Evolutionary conservation across 345 rosid species (phyloP).

Genomic region (Viola odorata): DNA sequence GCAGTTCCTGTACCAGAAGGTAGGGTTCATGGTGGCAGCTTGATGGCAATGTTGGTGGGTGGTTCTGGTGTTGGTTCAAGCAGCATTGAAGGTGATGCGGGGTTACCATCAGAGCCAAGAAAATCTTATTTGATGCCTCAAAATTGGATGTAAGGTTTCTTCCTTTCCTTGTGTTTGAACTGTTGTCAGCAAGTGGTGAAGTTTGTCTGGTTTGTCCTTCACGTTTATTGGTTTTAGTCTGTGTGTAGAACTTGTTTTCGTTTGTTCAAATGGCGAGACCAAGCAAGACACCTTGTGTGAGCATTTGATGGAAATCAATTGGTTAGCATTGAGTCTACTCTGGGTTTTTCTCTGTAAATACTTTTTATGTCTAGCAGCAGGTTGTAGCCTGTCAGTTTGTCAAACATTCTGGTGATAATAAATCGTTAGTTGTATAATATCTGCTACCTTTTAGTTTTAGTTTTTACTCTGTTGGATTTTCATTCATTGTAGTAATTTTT

Average conservation of each 20-base stretch:
- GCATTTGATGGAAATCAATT: slow-evolving; percentile 14
- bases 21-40: slow-evolving; percentile 93
- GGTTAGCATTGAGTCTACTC: slow-evolving; percentile 27
- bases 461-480: too few species aligned
- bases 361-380: slow-evolving; percentile 10
- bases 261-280: slow-evolving; percentile 14
- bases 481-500: too few species aligned
- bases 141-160: slow-evolving; percentile 45
- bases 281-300: neutral
- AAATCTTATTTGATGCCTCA: slow-evolving; percentile 24
- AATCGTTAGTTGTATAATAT: slow-evolving; percentile 11
- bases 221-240: slow-evolving; percentile 13
- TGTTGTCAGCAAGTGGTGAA: slow-evolving; percentile 6
- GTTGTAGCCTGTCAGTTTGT: slow-evolving; percentile 29
- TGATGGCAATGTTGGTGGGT: slow-evolving; percentile 62
- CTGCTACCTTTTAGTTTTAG: too few species aligned
- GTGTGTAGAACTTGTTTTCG: slow-evolving; percentile 16
- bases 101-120: slow-evolving; percentile 21
- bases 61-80: slow-evolving; percentile 39
- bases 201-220: slow-evolving; percentile 10
- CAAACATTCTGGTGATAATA: slow-evolving; percentile 38
- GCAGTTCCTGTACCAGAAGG: slow-evolving; percentile 65
- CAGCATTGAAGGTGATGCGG: slow-evolving; percentile 15
- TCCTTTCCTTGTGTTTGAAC: slow-evolving; percentile 12
- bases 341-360: slow-evolving; percentile 40